Evolutionary conservation across 495 filamentous ascomycete genomes (phyloP), one percentile per base, ranked within the genome.

Genomic region (Friedmanniomyces simplex): DNA sequence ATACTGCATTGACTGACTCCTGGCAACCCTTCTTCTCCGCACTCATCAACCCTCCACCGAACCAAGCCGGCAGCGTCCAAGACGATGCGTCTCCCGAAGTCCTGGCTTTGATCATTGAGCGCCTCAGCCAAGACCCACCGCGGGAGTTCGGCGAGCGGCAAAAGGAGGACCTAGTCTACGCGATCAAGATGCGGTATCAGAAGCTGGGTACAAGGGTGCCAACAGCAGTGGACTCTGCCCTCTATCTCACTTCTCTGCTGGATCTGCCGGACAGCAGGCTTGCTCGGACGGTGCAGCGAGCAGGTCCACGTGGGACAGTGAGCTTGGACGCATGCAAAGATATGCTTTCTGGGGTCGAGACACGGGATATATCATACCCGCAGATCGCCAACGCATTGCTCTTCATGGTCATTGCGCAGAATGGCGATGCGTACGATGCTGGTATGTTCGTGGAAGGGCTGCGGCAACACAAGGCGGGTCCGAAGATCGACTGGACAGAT

Each of bases 351-450:
- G 75, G 79, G n/a, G 78, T 81, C 54, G 77, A 82, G 36, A 81
- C 78, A 50, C 79, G 84, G 46, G 80, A 84, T 49, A 80, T 93
- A 64, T 81, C 77, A 60, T 91, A 96, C 68, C 83, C 83, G 62
- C 86, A 95, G 64, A 80, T 97, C 42, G 85, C 89, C 10, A 79
- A 79, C 52, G 87, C 86, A 4, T 74, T 99, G 48, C 80, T 94
- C 18, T 95, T 88, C 69, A 85, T 95, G 74, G 81, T 88, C 37
- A 75, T 84, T 52, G 84, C 84, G 0, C 82, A 84, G 49, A 76
- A 82, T 61, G 77, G 75, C 64, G 76, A 75, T 37, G 78, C 77
- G 18, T 89, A 89, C 68, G 85, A 89, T 41, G 74, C 87, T 16
- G 81, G 82, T 34, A 78, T 82, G 22, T 85, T 96, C 62, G 78